Evolutionary conservation across 73 alveolate genomes (phyloP), one percentile per base, ranked within the genome.

Genomic region (Symbiodinium pilosum): DNA sequence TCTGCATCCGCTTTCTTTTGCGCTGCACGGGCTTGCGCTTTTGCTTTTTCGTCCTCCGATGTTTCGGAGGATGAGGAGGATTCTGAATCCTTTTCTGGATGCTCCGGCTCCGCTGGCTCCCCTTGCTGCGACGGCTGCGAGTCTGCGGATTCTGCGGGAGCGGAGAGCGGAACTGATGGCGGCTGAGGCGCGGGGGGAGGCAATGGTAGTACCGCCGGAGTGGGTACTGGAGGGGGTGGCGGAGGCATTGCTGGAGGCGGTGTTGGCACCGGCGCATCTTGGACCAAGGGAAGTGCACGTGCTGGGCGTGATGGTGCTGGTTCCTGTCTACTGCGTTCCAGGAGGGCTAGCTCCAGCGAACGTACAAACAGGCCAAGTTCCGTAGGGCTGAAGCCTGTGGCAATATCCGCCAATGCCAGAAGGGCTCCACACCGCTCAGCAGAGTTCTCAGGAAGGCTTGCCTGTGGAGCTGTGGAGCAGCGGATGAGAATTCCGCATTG

Each of bases 1-100:
- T 75, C 94, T 36, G 94, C 85, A 39, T 87, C 94, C 5, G 94
- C 94, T 59, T 87, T 87, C 84, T 87, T 87, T 51, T 56, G 94
- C 36, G 51, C 59, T 1, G 77, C 77, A 64, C 85, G 85, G 12
- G 94, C 83, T 39, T 43, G 85, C 28, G 64, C 64, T 56, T 54
- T 56, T 36, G 26, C 34, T 26, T 75, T 38, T 11, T 54, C 84
- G 12, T 77, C 87, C 20, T 18, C 28, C 9, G 94, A 26, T 2
- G 28, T 32, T 34, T 84, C 52, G 21, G 94, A 59, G 21, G 94
- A 34, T 30, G 93, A 47, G 14, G 93, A 42, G 14, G 93, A 42
- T 36, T 77, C 42, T 54, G 71, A 3, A 16, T 51, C 68, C 4
- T 16, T 16, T 3, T 54, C 71, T 54, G 71, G 77, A 47, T 6